phyloP scores from a whole-genome alignment of 2,329 filamentous ascomycete genomes.

The Arthroderma uncinatum region DNA sequence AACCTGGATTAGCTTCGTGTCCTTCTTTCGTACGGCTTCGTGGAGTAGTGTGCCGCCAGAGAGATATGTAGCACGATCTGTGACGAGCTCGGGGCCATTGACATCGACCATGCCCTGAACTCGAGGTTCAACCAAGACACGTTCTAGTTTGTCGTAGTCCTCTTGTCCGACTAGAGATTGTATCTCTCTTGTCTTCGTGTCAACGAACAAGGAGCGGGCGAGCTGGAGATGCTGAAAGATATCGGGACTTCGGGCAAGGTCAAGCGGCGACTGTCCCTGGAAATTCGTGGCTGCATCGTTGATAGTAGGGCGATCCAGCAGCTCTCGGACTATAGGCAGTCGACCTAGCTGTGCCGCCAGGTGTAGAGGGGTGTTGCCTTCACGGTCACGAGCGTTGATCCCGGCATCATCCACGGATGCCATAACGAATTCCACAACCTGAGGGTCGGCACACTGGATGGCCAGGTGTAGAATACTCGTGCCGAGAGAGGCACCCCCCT shows the following conservation, averaged over 20 bases:
- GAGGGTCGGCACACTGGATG: constrained; percentile 85
- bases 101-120: constrained; percentile 83
- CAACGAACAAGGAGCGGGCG: constrained; percentile 77
- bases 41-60: constrained; percentile 86
- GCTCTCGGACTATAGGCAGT: constrained; percentile 64
- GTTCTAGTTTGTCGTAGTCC: constrained; percentile 67
- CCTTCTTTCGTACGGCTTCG: constrained; percentile 79
- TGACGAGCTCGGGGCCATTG: constrained; percentile 79
- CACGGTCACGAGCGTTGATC: constrained; percentile 79
- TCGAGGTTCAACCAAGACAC: constrained; percentile 70
- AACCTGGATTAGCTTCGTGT: constrained; percentile 77
- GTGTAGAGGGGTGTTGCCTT: constrained; percentile 89
- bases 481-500: constrained; percentile 42
- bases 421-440: constrained; percentile 89
- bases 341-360: constrained; percentile 75
- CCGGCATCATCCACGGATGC: constrained; percentile 63
- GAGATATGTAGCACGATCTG: constrained; percentile 64
- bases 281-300: constrained; percentile 82
- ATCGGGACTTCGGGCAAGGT: constrained; percentile 80
- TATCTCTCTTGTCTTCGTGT: constrained; percentile 71
- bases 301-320: constrained; percentile 71
- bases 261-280: constrained; percentile 72
- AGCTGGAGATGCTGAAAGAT: constrained; percentile 94
- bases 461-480: constrained; percentile 87
- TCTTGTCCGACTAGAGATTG: constrained; percentile 62